These are phyloP conservation scores for Daphne laureola DNA, from an alignment of 441 rosid genomes.

Conservation along the genomic window DNA sequence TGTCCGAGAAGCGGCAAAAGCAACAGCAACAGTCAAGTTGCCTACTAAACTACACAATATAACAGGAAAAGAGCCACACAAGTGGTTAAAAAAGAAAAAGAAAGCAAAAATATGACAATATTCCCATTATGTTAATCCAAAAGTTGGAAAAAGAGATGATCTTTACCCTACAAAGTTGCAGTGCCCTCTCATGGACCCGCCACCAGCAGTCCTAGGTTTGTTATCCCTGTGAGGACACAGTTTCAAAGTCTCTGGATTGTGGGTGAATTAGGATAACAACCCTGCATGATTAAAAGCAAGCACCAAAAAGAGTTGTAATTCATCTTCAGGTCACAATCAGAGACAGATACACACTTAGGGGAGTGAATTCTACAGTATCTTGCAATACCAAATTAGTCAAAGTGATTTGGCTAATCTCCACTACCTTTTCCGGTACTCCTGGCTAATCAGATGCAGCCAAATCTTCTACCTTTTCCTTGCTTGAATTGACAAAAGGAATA, in stretches of 20 bases:
- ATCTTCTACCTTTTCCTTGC: background rate
- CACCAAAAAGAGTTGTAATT: background rate
- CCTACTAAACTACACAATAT: no score
- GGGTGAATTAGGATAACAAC: background rate
- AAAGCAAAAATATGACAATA: no score
- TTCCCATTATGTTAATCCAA: no score
- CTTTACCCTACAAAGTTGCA: background rate
- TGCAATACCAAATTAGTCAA: background rate
- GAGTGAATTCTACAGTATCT: no score
- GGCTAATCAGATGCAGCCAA: constrained; percentile 1
- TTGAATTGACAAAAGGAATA: background rate
- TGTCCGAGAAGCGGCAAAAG: no score
- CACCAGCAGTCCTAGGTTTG: background rate
- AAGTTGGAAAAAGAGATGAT: no score
- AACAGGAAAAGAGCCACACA: no score
- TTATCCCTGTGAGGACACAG: background rate
- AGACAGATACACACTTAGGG: no score
- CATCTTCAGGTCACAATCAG: background rate
- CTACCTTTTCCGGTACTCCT: background rate
- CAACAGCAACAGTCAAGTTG: no score
- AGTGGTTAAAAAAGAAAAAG: no score
- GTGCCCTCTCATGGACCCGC: background rate
- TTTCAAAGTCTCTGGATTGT: background rate
- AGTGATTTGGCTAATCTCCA: constrained; percentile 3
- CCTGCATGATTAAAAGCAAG: background rate